A percentile compares a stretch with the other conserved stretches of the same genome.
Evolutionary conservation across 176 grass and related monocot species (phyloP).

Genomic region (Eleusine indica): DNA sequence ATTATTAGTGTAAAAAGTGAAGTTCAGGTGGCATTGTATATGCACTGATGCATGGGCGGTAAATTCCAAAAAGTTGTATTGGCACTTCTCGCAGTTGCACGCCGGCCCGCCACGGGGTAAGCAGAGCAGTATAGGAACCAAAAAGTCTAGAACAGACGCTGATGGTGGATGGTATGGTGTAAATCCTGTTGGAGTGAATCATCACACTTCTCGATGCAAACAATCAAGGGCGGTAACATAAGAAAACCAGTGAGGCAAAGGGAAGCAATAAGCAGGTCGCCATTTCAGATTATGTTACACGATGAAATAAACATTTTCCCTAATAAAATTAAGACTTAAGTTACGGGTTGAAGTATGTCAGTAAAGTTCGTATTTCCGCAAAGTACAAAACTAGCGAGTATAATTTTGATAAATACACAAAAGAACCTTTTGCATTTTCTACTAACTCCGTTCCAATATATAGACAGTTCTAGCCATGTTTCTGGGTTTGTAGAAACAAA

Average conservation of each 20-base stretch:
- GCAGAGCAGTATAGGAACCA: neutral
- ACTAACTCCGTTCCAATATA: too few species aligned
- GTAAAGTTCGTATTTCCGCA: too few species aligned
- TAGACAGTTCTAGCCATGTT: too few species aligned
- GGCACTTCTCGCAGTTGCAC: neutral
- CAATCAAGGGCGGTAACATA: neutral
- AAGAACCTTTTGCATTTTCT: too few species aligned
- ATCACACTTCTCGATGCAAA: neutral
- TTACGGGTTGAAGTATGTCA: too few species aligned
- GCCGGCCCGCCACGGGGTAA: neutral
- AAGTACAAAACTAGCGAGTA: too few species aligned
- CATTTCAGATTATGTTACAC: neutral
- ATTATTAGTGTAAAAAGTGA: constrained; percentile 39
- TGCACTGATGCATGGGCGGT: constrained; percentile 2
- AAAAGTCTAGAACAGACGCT: neutral
- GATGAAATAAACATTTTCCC: neutral
- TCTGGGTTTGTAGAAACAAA: too few species aligned
- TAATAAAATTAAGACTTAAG: neutral
- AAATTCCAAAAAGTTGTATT: neutral
- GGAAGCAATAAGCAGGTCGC: neutral
- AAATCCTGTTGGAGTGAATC: neutral
- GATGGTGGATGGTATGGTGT: constrained; percentile 27
- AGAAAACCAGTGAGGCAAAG: neutral
- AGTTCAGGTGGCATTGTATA: constrained; percentile 13
- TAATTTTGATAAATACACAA: too few species aligned